A percentile compares a stretch with the other conserved stretches of the same genome.
Conservation (phyloP, 202 grass and related monocot species). For the Panicum hallii region DNA sequence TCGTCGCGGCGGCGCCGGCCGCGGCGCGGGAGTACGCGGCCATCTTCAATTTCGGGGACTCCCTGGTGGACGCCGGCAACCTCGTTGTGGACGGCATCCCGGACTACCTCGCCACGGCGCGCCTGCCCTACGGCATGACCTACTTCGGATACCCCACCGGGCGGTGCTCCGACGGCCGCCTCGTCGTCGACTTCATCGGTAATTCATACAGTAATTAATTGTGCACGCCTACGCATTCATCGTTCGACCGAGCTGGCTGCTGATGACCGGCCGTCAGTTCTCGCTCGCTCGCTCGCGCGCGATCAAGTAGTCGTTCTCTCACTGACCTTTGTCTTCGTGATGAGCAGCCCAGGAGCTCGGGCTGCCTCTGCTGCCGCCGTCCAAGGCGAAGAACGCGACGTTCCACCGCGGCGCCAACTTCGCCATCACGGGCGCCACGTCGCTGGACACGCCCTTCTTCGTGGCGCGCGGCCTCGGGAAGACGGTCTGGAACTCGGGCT, state of each 20-base stretch:
- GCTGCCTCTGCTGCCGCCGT: conserved; percentile 74
- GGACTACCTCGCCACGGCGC: conserved; percentile 54
- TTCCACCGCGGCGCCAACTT: conserved; percentile 83
- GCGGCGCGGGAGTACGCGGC: conserved; percentile 68
- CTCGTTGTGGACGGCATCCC: conserved; percentile 62
- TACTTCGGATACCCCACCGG: conserved; percentile 87
- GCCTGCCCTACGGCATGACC: conserved; percentile 73
- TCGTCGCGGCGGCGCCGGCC: conserved; percentile 21
- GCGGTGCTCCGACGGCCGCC: conserved; percentile 80
- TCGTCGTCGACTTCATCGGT: conserved; percentile 95
- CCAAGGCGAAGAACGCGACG: conserved; percentile 63
- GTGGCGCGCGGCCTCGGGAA: conserved; percentile 44
- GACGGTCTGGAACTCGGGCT: conserved; percentile 72
- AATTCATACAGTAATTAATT: neutral
- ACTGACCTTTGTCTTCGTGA: neutral
- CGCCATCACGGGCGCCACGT: conserved; percentile 73
- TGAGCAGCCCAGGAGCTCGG: conserved; percentile 74
- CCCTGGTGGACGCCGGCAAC: conserved; percentile 84
- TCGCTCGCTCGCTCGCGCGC: neutral
- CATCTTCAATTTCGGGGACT: conserved; percentile 93
- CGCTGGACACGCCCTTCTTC: conserved; percentile 73
- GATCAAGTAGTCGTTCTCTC: neutral
- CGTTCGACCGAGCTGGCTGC: no score
- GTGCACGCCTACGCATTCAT: no score
- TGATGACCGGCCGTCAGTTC: neutral